A percentile compares a stretch with the other conserved stretches of the same genome.
phyloP scores from a whole-genome alignment of 306 rosid genomes.

The Argentina anserina region DNA sequence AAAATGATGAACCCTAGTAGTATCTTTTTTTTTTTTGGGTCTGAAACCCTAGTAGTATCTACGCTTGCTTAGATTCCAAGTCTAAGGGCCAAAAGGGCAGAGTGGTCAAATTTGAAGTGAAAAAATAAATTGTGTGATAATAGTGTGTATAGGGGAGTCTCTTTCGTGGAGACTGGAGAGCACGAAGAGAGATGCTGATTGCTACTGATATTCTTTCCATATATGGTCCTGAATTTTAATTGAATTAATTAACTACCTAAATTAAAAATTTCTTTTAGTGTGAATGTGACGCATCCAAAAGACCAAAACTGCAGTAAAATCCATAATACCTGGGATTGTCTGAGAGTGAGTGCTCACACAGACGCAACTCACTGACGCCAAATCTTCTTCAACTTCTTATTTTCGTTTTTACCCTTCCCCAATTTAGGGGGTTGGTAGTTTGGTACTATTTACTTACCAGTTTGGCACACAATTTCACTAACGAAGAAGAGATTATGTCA shows the following conservation, averaged over 20 bases:
- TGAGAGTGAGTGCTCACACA: background rate
- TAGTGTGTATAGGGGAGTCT: background rate
- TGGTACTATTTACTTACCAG: background rate
- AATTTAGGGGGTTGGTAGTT: background rate
- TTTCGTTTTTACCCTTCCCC: background rate
- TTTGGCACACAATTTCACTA: background rate
- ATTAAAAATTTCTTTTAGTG: background rate
- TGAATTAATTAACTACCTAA: background rate
- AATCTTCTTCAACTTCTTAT: background rate
- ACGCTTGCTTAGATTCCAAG: background rate
- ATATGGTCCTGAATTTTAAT: background rate
- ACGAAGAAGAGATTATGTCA: too few relatives aligned
- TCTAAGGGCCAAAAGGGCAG: background rate
- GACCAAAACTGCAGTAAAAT: background rate
- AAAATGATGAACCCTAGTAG: background rate
- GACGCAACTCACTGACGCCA: background rate
- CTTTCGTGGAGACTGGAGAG: conserved; percentile 26
- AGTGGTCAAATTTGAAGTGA: background rate
- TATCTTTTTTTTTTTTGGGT: too few relatives aligned
- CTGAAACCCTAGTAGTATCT: too few relatives aligned
- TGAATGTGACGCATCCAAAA: background rate
- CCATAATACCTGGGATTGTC: background rate
- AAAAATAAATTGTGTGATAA: background rate
- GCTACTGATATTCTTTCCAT: background rate
- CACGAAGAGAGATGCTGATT: conserved; percentile 14